Evolutionary conservation across 2,329 filamentous ascomycete species (phyloP).

Genomic region (Penicillium fuscoglaucum): DNA sequence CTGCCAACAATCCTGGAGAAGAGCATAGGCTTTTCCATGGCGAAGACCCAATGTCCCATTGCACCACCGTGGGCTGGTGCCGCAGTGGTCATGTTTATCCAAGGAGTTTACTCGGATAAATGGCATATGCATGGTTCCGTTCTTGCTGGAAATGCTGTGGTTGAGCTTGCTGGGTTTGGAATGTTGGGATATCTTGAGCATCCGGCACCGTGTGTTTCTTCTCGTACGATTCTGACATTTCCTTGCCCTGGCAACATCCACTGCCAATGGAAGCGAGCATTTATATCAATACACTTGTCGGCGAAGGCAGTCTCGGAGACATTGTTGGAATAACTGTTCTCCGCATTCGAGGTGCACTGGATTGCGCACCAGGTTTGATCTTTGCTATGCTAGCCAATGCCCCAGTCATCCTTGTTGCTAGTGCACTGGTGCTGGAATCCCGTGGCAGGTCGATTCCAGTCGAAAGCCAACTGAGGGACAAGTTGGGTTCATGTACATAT

Average conservation of each 20-base stretch:
- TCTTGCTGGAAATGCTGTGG: too few relatives aligned
- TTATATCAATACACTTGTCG: too few relatives aligned
- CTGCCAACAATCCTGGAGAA: too few relatives aligned
- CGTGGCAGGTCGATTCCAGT: neutral
- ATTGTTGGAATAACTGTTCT: neutral
- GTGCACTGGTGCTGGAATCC: neutral
- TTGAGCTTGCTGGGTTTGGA: too few relatives aligned
- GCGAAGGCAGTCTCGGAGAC: neutral
- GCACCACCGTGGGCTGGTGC: too few relatives aligned
- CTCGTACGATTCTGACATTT: neutral
- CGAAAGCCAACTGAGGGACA: neutral
- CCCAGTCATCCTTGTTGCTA: neutral
- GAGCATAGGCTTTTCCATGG: too few relatives aligned
- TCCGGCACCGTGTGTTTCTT: neutral
- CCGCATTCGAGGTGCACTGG: neutral
- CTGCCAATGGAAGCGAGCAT: neutral
- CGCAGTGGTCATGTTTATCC: too few relatives aligned
- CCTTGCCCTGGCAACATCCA: neutral
- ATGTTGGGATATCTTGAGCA: too few relatives aligned
- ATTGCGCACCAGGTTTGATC: neutral
- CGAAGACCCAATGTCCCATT: too few relatives aligned
- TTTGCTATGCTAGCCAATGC: neutral
- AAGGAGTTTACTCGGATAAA: too few relatives aligned
- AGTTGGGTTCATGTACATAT: neutral
- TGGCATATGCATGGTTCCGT: too few relatives aligned